Evolutionary conservation across 805 yeast species (phyloP).

Genomic region (Vanderwaltozyma verrucispora): DNA sequence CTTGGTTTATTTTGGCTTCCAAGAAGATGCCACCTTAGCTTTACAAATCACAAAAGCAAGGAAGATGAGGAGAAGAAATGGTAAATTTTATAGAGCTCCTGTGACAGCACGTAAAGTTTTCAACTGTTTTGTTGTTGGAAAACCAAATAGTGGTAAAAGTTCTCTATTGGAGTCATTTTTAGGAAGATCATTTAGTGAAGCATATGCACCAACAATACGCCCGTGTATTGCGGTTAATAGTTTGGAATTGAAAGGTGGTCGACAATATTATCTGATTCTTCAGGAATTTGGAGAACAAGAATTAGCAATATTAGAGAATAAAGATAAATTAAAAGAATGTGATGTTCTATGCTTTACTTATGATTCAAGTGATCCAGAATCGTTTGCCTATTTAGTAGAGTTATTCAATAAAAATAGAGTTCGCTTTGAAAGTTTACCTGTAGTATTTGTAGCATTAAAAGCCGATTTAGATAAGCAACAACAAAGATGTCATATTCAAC

Average conservation of each 20-base stretch:
- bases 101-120: slow-evolving; percentile 83
- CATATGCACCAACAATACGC: slow-evolving; percentile 70
- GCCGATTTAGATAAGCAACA: slow-evolving; percentile 96
- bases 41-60: slow-evolving; percentile 77
- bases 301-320: slow-evolving; percentile 69
- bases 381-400: slow-evolving; percentile 73
- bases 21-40: slow-evolving; percentile 41
- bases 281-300: slow-evolving; percentile 88
- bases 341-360: slow-evolving; percentile 86
- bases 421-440: slow-evolving; percentile 56
- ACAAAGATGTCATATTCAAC: slow-evolving; percentile 76
- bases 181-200: slow-evolving; percentile 57
- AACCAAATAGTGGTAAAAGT: slow-evolving; percentile 78
- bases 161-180: slow-evolving; percentile 75
- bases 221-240: slow-evolving; percentile 83
- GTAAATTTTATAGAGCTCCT: slow-evolving; percentile 55
- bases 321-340: slow-evolving; percentile 61
- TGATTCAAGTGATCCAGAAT: slow-evolving; percentile 94
- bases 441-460: slow-evolving; percentile 81
- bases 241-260: slow-evolving; percentile 89
- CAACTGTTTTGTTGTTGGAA: slow-evolving; percentile 81
- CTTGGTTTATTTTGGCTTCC: slow-evolving; percentile 84
- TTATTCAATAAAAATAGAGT: slow-evolving; percentile 47
- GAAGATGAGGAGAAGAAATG: slow-evolving; percentile 52
- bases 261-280: slow-evolving; percentile 82